Evolutionary conservation across 805 yeast species (phyloP).

Genomic region (Novakomyces olei): DNA sequence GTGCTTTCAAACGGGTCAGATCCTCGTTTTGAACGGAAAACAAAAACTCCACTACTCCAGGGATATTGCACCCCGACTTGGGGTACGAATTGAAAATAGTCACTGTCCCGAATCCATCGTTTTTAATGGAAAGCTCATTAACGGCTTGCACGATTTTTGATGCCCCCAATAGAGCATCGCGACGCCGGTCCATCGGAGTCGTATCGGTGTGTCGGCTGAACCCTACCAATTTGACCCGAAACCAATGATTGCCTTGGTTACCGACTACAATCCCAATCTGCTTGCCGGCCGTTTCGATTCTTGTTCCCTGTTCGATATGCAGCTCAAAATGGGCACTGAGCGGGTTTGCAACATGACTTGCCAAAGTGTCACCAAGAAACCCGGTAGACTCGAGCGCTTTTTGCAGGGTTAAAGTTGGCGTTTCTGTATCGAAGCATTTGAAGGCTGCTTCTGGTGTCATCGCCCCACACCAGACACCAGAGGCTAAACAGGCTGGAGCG

Average conservation of each 20-base stretch:
- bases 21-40: constrained; percentile 36
- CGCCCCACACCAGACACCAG: constrained; percentile 49
- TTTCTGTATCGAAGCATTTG: not conserved
- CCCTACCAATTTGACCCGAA: constrained; percentile 31
- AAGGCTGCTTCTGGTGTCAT: not conserved
- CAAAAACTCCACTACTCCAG: constrained; percentile 35
- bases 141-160: constrained; percentile 34
- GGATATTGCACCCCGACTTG: constrained; percentile 17
- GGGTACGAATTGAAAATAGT: not conserved
- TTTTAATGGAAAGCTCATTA: constrained; percentile 28
- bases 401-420: constrained; percentile 3
- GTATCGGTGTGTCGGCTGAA: constrained; percentile 55
- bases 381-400: constrained; percentile 22
- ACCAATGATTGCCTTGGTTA: constrained; percentile 47
- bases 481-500: constrained; percentile 44
- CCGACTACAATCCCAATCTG: constrained; percentile 45
- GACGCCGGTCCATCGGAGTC: constrained; percentile 38
- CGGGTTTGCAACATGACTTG: constrained; percentile 29
- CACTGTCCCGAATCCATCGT: not conserved
- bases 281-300: constrained; percentile 32
- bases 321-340: constrained; percentile 50
- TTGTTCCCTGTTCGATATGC: constrained; percentile 61
- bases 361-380: constrained; percentile 31
- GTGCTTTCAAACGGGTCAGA: constrained; percentile 21
- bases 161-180: constrained; percentile 39